Base-by-base conservation (phyloP, 2,329 filamentous ascomycete genomes). In the Trichophyton schoenleinii region DNA sequence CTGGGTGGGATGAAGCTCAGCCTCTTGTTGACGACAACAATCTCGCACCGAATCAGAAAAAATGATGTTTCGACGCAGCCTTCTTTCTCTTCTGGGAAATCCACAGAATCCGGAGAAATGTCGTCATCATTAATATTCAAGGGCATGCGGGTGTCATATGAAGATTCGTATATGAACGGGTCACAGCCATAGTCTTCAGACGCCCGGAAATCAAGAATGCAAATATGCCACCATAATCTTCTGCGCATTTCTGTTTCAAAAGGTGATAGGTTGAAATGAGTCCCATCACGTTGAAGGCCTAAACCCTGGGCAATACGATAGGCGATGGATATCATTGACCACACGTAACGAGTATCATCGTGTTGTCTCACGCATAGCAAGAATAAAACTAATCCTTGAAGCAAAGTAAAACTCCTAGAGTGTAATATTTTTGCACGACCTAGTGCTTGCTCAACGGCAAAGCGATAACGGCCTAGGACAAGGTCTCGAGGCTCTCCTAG, bases 361-460 rank as follows among this genome's bases (percentile, higher is more conserved):
- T 76, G 69, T 63, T 70, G 69, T 57, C 73, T 73, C 9, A 76
- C 64, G 77, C 72, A 70, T 49, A 84, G 81, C 25, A 87, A 70
- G 67, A 86, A 87, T 41, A 86, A 73, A 8, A 83, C 75, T 42
- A 85, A 80, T 0, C 84, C 82, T 70, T 87, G 84, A 15, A 87
- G 72, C 8, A 86, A 79, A 42, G 84, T 74, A 20, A 83, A 74
- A 67, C 84, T 85, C 62, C 84, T 81, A 6, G 82, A 84, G 61
- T 80, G 82, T 1, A 88, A 69, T 58, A 87, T 80, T 64, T 84
- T 81, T 6, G 84, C 84, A 58, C 81, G 78, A 2, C 85, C 81
- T 52, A 87, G 73, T 1, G 82, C 82, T 68, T 87, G 84, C 67
- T 87, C 84, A 2, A 83, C 72, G 1, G 79, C 84, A 67, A 85